Percentiles rank a stretch among this genome's conserved stretches.
Evolutionary conservation across 352 stramenopile species (phyloP).

Genomic region (Bremia lactucae): DNA sequence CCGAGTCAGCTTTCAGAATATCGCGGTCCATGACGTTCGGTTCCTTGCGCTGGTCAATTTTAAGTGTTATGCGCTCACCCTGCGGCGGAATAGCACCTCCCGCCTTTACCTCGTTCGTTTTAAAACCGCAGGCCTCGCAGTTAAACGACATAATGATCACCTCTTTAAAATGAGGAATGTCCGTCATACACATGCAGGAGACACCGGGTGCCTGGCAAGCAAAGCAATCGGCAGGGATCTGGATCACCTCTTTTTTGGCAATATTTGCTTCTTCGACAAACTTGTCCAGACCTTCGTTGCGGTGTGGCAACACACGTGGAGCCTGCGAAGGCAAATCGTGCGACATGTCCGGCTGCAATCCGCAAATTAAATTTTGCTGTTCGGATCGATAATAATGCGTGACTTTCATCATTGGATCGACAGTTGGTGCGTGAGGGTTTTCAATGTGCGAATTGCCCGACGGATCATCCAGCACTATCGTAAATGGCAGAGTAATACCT

Average conservation of each 20-base stretch:
- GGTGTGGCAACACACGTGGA: conserved; percentile 38
- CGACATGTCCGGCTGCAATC: conserved; percentile 59
- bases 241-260: conserved; percentile 70
- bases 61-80: conserved; percentile 73
- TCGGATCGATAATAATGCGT: conserved; percentile 70
- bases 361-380: conserved; percentile 60
- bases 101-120: conserved; percentile 87
- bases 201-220: conserved; percentile 53
- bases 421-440: conserved; percentile 71
- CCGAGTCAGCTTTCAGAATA: conserved; percentile 89
- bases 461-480: conserved; percentile 80
- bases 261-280: conserved; percentile 52
- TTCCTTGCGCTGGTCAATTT: conserved; percentile 29
- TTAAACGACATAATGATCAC: conserved; percentile 90
- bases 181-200: conserved; percentile 86
- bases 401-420: conserved; percentile 60
- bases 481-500: conserved; percentile 70
- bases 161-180: conserved; percentile 92
- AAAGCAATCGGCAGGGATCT: conserved; percentile 77
- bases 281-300: conserved; percentile 62
- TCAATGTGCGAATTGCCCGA: conserved; percentile 88
- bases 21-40: conserved; percentile 76
- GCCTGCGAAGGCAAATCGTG: conserved; percentile 35
- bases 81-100: conserved; percentile 79
- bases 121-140: conserved; percentile 88